Evolutionary conservation across 2,329 filamentous ascomycete genomes (phyloP), one percentile per base, ranked within the genome.

Genomic region (Corinectria fuckeliana): DNA sequence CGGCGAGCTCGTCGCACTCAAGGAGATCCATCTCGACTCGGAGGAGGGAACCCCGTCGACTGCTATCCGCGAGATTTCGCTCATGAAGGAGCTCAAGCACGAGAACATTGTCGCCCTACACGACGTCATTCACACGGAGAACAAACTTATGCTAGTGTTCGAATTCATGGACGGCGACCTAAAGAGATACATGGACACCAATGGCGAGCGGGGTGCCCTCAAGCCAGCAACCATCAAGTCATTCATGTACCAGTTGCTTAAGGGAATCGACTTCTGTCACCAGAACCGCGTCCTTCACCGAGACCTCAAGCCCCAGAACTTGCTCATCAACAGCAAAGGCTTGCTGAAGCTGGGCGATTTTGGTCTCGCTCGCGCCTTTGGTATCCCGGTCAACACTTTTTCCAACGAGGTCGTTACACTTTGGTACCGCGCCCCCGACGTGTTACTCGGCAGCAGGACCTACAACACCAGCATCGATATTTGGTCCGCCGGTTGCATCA

Each of bases 401-500:
- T 96, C 92, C 51, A 98, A 98, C 76, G 94, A 98, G 78, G 94
- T 98, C 58, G 94, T 98, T 41, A 98, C 95, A 0, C 83, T 98
- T 16, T 98, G 94, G 94, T 99, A 99, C 76, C 91, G 95, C 41
- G 95, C 95, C 1, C 95, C 95, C 0, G 95, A 99, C 71, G 95
- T 99, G 45, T 85, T 99, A 50, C 85, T 99, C 44, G 95, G 95
- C 51, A 95, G 91, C 71, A 84, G 95, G 66, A 98, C 95, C 20
- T 99, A 99, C 81, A 99, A 97, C 79, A 99, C 95, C n/a, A 96
- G 92, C 78, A 98, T 99, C 76, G 95, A 99, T 73, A 98, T 99
- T 74, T 99, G 95, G 95, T 97, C 92, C 6, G 95, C 95, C 6
- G 95, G 95, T 56, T 99, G 95, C 77, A 99, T 99, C 82, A 98